Base-by-base conservation (phyloP, 140 eudicot species). In the Stevia rebaudiana region DNA sequence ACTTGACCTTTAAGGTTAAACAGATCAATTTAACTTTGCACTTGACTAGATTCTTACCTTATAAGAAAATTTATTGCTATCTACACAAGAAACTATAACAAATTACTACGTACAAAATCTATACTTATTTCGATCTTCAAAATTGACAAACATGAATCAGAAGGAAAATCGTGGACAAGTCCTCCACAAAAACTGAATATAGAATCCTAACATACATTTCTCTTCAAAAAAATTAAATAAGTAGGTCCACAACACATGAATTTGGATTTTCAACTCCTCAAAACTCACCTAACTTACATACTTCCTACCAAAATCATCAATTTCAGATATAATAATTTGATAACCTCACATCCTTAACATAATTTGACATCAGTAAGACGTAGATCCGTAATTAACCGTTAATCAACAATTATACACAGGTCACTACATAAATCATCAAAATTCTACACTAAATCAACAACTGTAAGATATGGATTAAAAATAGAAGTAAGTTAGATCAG, bases 371-470 rank as follows among this genome's bases (percentile, higher is more conserved):
- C 8, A 6, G 0, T 0, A 5, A 7, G 41, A 36, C 52, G 23
- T n/a, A n/a, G n/a, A n/a, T n/a, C n/a, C n/a, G n/a, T 46, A 6
- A 16, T 46, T 53, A 53, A 53, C 15, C 60, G 36, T 6, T 31
- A 63, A 42, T 43, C 47, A 2, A 56, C 67, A 58, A 69, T 8
- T 44, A 30, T 31, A 66, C 17, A 69, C 18, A 4, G 3, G 17
- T 19, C 9, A 48, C 54, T 7, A 44, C 52, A 67, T 21, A 36
- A 67, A 67, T 51, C 39, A 51, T n/a, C 15, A 25, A 25, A 67
- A 4, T 52, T 40, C 11, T n/a, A 21, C n/a, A 18, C 11, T 6
- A 39, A 68, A 68, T 51, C 10, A 54, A 53, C 61, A 37, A 62
- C 11, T 0, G 28, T 5, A 37, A 41, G 11, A 54, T 41, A 10